phyloP scores from a whole-genome alignment of 495 filamentous ascomycete genomes.

The Xylaria palmicola region DNA sequence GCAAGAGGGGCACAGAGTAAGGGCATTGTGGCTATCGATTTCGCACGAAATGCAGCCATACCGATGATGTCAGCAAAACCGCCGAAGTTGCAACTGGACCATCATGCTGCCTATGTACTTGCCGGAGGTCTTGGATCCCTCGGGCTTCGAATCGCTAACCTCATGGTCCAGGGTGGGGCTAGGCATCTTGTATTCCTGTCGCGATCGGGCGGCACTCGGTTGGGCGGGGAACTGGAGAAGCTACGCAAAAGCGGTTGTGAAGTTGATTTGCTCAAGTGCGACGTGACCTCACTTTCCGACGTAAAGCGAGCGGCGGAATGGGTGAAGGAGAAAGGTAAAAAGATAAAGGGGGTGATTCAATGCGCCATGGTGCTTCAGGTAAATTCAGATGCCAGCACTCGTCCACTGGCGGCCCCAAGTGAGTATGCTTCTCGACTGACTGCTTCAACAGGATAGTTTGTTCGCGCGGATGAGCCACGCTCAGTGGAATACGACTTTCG shows the following conservation, averaged over 20 bases:
- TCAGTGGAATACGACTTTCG: conserved; percentile 39
- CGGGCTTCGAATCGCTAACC: conserved; percentile 46
- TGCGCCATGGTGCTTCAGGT: conserved; percentile 12
- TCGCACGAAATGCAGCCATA: conserved; percentile 6
- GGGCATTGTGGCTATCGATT: conserved; percentile 18
- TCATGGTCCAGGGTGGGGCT: conserved; percentile 50
- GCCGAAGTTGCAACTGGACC: conserved; percentile 15
- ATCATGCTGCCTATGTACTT: conserved; percentile 46
- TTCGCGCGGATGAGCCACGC: conserved; percentile 49
- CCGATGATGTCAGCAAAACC: neutral
- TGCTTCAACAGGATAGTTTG: conserved; percentile 12
- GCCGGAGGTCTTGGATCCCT: conserved; percentile 55
- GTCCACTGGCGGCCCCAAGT: conserved; percentile 14
- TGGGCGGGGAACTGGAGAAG: conserved; percentile 1
- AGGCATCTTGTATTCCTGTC: conserved; percentile 50
- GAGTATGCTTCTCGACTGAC: neutral
- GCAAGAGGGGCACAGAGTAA: conserved; percentile 38
- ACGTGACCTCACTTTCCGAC: conserved; percentile 24
- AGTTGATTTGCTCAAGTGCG: conserved; percentile 25
- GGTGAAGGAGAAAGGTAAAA: neutral
- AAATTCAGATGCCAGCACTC: neutral
- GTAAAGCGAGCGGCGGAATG: conserved; percentile 13
- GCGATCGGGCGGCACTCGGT: conserved; percentile 34
- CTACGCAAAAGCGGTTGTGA: conserved; percentile 4
- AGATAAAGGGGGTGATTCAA: conserved; percentile 2